These are phyloP conservation scores for Glycine latifolia DNA, from an alignment of 306 rosid genomes.

Conservation along the genomic window DNA sequence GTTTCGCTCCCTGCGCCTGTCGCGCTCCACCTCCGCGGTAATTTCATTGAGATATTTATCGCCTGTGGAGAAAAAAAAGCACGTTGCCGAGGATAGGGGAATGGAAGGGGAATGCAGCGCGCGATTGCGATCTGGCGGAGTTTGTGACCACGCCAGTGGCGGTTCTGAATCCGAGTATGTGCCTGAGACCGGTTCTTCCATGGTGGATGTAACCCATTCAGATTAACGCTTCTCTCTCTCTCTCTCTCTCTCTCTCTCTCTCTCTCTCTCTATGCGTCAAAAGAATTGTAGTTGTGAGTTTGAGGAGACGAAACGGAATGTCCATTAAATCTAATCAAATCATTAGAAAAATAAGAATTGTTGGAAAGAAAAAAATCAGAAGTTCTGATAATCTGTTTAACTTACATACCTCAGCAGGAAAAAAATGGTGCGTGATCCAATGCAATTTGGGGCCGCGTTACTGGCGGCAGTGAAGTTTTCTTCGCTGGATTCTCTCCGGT, in stretches of 20 bases:
- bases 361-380: neutral
- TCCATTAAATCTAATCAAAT: too few relatives aligned
- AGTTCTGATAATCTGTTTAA: neutral
- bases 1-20: slow-evolving; percentile 66
- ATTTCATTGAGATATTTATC: slow-evolving; percentile 57
- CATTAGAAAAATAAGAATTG: too few relatives aligned
- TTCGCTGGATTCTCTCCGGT: neutral
- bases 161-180: slow-evolving; percentile 38
- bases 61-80: slow-evolving; percentile 52
- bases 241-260: neutral
- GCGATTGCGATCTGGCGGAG: slow-evolving; percentile 36
- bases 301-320: neutral
- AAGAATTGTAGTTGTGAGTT: neutral
- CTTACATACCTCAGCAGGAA: neutral
- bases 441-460: neutral
- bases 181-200: slow-evolving; percentile 36
- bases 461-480: too few relatives aligned
- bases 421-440: too few relatives aligned
- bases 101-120: slow-evolving; percentile 5
- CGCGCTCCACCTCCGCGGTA: slow-evolving; percentile 68
- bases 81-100: slow-evolving; percentile 28
- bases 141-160: slow-evolving; percentile 34
- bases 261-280: neutral
- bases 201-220: slow-evolving; percentile 48
- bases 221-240: neutral